Base-by-base conservation (phyloP, 2,329 filamentous ascomycete genomes). In the Ciborinia camelliae region DNA sequence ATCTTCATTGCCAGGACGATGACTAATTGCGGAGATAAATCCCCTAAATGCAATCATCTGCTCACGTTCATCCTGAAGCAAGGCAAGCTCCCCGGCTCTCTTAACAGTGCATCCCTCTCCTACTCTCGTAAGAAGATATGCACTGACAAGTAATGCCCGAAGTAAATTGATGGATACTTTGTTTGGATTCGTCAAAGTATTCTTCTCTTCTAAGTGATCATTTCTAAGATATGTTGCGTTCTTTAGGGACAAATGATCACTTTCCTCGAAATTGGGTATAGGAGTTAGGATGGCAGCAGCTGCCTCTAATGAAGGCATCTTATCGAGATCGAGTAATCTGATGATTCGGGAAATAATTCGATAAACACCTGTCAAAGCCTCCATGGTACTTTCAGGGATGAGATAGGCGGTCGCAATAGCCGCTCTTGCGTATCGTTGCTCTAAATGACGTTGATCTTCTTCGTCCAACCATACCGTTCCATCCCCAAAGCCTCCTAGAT, bases 371-470 rank as follows among this genome's bases (percentile, higher is more conserved):
- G 80, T 77, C 18, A 93, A 75, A 2, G 85, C 85, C 12, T 86
- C 83, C 3, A 80, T 68, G 0, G 84, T 84, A 37, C 83, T 79
- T 55, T 85, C 85, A 5, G 87, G 80, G n/a, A 89, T 80, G 41
- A 87, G 78, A 74, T 91, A 92, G 35, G 88, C 85, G 64, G 83
- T 84, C 10, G 89, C 88, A 68, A 93, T 79, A 2, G 84, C 84
- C 52, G 88, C 84, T 65, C 87, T 86, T 50, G 86, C 86, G 73
- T 91, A 93, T 55, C 84, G 82, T 45, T 79, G 77, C 70, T 88
- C 82, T 5, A 92, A 78, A 67, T 85, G 82, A 41, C 80, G 78
- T 69, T 86, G 83, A 53, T 85, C 80, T 3, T 84, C 79, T 55
- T 90, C 86, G 55, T 83, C 81, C 57, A 91, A 74, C 77, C 85